Evolutionary conservation across 1,139 yeast species (phyloP).

Genomic region (Yamadazyma atlantica): DNA sequence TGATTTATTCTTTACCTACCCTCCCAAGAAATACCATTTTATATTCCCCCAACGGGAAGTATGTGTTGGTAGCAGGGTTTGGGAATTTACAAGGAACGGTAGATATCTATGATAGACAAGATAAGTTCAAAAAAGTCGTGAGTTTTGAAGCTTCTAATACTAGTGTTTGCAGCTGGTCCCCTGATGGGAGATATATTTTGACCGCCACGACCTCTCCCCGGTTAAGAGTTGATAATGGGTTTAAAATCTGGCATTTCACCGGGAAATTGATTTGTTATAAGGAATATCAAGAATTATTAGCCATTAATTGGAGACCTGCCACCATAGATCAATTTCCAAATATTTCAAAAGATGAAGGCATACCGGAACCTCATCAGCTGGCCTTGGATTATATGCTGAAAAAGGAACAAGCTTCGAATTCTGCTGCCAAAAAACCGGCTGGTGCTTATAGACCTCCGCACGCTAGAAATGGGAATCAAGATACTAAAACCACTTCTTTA

Average conservation of each 20-base stretch:
- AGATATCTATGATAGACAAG: slow-evolving; percentile 91
- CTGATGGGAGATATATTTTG: slow-evolving; percentile 91
- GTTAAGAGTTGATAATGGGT: slow-evolving; percentile 93
- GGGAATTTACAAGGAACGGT: slow-evolving; percentile 98
- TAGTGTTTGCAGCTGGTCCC: slow-evolving; percentile 95
- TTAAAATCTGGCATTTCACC: slow-evolving; percentile 88
- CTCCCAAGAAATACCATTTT: slow-evolving; percentile 87
- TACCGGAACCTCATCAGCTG: slow-evolving; percentile 68
- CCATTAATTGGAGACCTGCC: slow-evolving; percentile 89
- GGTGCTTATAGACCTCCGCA: slow-evolving; percentile 98
- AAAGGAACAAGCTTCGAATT: slow-evolving; percentile 37
- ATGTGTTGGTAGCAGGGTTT: slow-evolving; percentile 91
- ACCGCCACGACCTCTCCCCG: slow-evolving; percentile 98
- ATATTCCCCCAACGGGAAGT: slow-evolving; percentile 93
- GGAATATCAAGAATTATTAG: slow-evolving; percentile 77
- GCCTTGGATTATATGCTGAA: slow-evolving; percentile 57
- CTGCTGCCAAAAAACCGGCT: slow-evolving; percentile 53
- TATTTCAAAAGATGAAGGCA: slow-evolving; percentile 47
- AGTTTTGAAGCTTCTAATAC: slow-evolving; percentile 92
- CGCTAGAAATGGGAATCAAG: slow-evolving; percentile 47
- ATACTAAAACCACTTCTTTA: slow-evolving; percentile 46
- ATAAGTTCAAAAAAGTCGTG: slow-evolving; percentile 75
- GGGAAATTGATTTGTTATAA: slow-evolving; percentile 78
- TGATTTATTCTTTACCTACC: slow-evolving; percentile 78
- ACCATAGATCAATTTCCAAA: slow-evolving; percentile 59